Percentiles rank a stretch among this genome's conserved stretches.
These are phyloP conservation scores for Taphrina wiesneri DNA, from an alignment of 1,139 yeast genomes.

Conservation along the genomic window DNA sequence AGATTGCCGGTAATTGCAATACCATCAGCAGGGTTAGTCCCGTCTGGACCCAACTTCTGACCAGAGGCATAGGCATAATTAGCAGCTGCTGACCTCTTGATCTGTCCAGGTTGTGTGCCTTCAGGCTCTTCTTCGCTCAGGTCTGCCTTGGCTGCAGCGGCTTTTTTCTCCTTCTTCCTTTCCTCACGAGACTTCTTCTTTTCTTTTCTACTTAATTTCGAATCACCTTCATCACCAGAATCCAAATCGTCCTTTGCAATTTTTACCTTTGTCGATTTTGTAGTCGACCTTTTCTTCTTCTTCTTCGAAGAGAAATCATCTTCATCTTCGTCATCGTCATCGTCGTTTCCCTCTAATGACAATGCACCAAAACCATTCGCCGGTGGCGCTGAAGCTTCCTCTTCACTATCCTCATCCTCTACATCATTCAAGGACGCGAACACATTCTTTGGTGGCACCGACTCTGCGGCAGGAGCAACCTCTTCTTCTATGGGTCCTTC, in stretches of 20 bases:
- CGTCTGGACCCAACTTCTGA: conserved; percentile 31
- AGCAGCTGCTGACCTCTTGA: conserved; percentile 14
- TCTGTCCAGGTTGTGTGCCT: conserved; percentile 14
- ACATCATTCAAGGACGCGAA: conserved; percentile 18
- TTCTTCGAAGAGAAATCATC: conserved; percentile 6
- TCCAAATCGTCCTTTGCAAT: conserved; percentile 12
- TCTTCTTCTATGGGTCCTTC: conserved; percentile 19
- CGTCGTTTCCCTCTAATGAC: conserved; percentile 2
- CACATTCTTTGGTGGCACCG: conserved; percentile 16
- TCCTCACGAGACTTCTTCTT: conserved; percentile 29
- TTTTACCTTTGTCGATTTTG: not conserved
- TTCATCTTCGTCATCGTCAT: conserved; percentile 10
- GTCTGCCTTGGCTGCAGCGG: conserved; percentile 8
- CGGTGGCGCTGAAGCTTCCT: not conserved
- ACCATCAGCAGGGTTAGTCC: conserved; percentile 36
- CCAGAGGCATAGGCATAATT: conserved; percentile 38
- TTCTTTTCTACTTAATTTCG: conserved; percentile 18
- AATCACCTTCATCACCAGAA: conserved; percentile 14
- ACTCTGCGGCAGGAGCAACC: not conserved
- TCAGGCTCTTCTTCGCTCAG: conserved; percentile 13
- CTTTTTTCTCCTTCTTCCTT: conserved; percentile 17
- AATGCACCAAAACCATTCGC: conserved; percentile 10
- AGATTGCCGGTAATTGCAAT: conserved; percentile 38
- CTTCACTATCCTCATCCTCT: conserved; percentile 13
- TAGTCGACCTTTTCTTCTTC: conserved; percentile 7